These are phyloP conservation scores for Lactuca sativa DNA, from an alignment of 129 eudicot genomes.

Conservation along the genomic window DNA sequence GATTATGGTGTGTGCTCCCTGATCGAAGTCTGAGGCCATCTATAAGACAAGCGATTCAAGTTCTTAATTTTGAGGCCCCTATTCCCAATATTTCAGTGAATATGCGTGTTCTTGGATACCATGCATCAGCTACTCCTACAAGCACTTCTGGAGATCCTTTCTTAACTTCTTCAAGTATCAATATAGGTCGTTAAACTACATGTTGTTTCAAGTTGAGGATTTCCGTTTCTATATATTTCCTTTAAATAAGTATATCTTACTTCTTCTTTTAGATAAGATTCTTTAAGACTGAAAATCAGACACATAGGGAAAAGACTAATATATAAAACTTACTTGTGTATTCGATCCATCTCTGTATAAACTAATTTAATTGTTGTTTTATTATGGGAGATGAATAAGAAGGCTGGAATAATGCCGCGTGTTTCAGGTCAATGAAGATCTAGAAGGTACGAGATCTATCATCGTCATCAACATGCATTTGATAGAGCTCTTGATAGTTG, in stretches of 20 bases:
- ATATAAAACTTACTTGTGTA: too few relatives aligned
- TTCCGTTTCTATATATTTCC: neutral
- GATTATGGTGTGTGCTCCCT: slow-evolving; percentile 57
- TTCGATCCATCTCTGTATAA: too few relatives aligned
- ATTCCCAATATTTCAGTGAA: slow-evolving; percentile 32
- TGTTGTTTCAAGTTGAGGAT: slow-evolving; percentile 1
- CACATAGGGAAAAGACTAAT: too few relatives aligned
- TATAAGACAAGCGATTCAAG: slow-evolving; percentile 53
- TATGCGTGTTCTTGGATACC: slow-evolving; percentile 26
- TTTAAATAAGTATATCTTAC: neutral
- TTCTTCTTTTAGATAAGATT: neutral
- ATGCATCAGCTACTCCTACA: slow-evolving; percentile 18
- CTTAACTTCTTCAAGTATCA: slow-evolving; percentile 39
- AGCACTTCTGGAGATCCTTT: slow-evolving; percentile 29
- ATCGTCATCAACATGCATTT: neutral
- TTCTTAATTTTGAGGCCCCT: slow-evolving; percentile 43
- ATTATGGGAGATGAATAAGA: neutral
- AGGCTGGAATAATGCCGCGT: neutral
- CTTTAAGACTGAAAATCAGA: neutral
- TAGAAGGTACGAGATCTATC: neutral
- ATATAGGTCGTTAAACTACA: slow-evolving; percentile 36
- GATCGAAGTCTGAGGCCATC: slow-evolving; percentile 40
- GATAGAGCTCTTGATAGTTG: too few relatives aligned
- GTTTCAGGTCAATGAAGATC: neutral
- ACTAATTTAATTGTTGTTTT: neutral